Base-by-base conservation (phyloP, 768 basidiomycete genomes). In the Harrya chromipes region DNA sequence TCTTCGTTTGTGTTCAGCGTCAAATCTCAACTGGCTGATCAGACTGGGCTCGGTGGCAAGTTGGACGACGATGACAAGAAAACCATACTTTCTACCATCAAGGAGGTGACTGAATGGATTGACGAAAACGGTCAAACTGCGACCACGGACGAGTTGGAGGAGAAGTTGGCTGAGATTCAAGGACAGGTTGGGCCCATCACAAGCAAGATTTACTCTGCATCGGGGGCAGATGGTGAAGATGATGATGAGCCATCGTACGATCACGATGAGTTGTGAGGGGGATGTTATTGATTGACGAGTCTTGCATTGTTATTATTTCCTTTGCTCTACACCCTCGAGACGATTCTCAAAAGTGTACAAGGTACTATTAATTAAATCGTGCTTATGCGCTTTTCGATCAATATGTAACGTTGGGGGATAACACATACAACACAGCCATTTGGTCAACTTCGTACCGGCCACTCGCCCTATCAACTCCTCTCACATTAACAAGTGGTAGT, bases 101-200 rank as follows among this genome's bases (percentile, higher is more conserved):
- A 94, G 77, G 92, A 95, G 58, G 82, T 84, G 46, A 84, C 85
- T 17, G 90, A 91, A 49, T 97, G 94, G 94, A 81, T 95, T 47
- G 94, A 98, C 40, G 83, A 87, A 63, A 81, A 92, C 60, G 87
- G 87, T 17, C 72, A 79, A 34, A 72, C 73, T 8, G 94, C 94
- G 20, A 77, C 78, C 29, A 83, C 85, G 38, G 94, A 95, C 66
- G 92, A 95, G 49, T 73, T 94, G 20, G 94, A 97, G 67, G 94
- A 97, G 77, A 91, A 94, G 76, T 73, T 94, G 59, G 55, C 66
- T 43, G 86, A 88, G 71, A 76, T 91, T 23, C 90, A 91, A 65
- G 72, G 77, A 43, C 71, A 87, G 26, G 84, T 92, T 43, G 80
- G 80, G 67, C 93, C 93, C 44, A 93, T 94, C 70, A 90, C 92